phyloP scores from a whole-genome alignment of 768 basidiomycete species.

The Tricholoma matsutake region DNA sequence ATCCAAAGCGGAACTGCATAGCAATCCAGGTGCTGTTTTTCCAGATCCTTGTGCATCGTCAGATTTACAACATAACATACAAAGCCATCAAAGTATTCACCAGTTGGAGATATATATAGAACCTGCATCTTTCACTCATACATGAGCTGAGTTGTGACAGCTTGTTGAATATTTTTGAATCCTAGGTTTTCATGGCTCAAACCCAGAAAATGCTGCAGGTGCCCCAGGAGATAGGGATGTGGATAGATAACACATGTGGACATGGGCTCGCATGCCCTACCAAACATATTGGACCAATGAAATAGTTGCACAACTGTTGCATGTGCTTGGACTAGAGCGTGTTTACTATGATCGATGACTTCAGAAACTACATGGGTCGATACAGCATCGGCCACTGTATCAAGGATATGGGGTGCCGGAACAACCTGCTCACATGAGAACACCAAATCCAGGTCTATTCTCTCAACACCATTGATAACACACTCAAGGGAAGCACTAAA shows the following conservation, averaged over 20 bases:
- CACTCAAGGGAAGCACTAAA: not conserved
- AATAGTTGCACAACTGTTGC: not conserved
- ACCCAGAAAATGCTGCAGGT: not conserved
- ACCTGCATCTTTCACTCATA: conserved; percentile 5
- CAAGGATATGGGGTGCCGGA: no score
- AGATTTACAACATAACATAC: not conserved
- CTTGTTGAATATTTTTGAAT: not conserved
- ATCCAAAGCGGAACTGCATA: not conserved
- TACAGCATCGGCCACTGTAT: not conserved
- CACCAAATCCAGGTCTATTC: not conserved
- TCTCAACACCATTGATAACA: not conserved
- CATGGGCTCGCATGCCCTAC: not conserved
- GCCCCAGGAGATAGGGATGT: not conserved
- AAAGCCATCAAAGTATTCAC: not conserved
- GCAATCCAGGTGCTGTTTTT: conserved; percentile 9
- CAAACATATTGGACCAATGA: not conserved
- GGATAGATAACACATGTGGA: not conserved
- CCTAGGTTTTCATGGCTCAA: not conserved
- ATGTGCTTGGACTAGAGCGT: not conserved
- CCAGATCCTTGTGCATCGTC: conserved; percentile 5
- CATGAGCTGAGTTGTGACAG: not conserved
- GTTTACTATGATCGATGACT: no score
- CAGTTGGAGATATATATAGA: conserved; percentile 6
- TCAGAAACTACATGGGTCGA: not conserved
- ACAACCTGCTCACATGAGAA: not conserved